These are phyloP conservation scores for Kappamyces sp. DNA, from an alignment of 192 early-diverging fungal species.

Conservation along the genomic window DNA sequence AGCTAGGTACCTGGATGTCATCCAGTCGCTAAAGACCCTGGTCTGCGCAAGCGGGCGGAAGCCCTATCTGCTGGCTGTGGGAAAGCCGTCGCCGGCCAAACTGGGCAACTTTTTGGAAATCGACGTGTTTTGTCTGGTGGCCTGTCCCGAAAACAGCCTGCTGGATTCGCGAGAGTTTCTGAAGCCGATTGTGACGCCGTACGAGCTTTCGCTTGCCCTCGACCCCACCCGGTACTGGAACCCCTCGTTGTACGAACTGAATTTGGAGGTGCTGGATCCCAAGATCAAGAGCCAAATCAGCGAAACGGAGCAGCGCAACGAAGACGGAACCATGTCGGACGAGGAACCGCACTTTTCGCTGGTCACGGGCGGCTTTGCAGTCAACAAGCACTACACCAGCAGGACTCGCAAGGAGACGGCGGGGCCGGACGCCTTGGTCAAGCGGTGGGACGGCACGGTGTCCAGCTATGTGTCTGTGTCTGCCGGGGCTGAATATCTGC, in stretches of 20 bases:
- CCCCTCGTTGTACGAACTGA: slow-evolving; percentile 34
- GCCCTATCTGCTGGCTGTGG: slow-evolving; percentile 81
- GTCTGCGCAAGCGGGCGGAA: slow-evolving; percentile 71
- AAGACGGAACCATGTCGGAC: slow-evolving; percentile 36
- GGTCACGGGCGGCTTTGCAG: slow-evolving; percentile 68
- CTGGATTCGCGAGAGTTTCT: slow-evolving; percentile 89
- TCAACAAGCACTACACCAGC: slow-evolving; percentile 3
- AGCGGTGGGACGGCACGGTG: slow-evolving; percentile 48
- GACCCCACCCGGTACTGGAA: slow-evolving; percentile 29
- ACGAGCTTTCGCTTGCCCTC: slow-evolving; percentile 81
- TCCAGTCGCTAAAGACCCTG: slow-evolving; percentile 71
- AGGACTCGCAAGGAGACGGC: not conserved
- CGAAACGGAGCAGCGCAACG: slow-evolving; percentile 10
- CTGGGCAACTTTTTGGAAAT: slow-evolving; percentile 97
- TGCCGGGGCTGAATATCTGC: slow-evolving; percentile 63
- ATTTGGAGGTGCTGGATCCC: slow-evolving; percentile 27
- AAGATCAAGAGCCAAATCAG: slow-evolving; percentile 24
- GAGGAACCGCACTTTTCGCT: slow-evolving; percentile 87
- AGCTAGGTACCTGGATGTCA: slow-evolving; percentile 79
- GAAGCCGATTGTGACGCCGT: slow-evolving; percentile 89
- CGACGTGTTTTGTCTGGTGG: slow-evolving; percentile 83
- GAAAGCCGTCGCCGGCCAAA: slow-evolving; percentile 92
- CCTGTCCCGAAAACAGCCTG: slow-evolving; percentile 92
- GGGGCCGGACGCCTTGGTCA: slow-evolving; percentile 26
- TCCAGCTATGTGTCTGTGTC: slow-evolving; percentile 48